A percentile compares a stretch with the other conserved stretches of the same genome.
These are phyloP conservation scores for Hypoxylon trugodes DNA, from an alignment of 495 filamentous ascomycete genomes.

Conservation along the genomic window DNA sequence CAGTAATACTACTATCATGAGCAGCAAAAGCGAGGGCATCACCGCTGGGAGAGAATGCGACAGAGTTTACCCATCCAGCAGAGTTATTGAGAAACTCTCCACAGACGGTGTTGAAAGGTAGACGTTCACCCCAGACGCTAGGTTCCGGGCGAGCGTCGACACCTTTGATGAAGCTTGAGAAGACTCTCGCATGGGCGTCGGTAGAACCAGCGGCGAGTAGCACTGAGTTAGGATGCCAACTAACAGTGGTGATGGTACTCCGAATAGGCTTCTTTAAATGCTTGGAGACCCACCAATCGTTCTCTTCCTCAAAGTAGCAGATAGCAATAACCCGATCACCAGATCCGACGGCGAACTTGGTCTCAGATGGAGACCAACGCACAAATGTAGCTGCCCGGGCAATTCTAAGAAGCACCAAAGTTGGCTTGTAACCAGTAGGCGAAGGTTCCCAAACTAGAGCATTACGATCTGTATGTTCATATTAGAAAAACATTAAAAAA, in stretches of 20 bases:
- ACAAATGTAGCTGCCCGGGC: slow-evolving; percentile 97
- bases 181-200: slow-evolving; percentile 96
- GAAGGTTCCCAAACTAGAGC: slow-evolving; percentile 97
- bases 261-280: slow-evolving; percentile 98
- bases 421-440: slow-evolving; percentile 91
- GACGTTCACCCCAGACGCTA: slow-evolving; percentile 89
- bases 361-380: slow-evolving; percentile 95
- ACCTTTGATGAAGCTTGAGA: slow-evolving; percentile 95
- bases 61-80: slow-evolving; percentile 93
- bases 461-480: slow-evolving; percentile 78
- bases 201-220: slow-evolving; percentile 93
- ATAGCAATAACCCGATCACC: slow-evolving; percentile 95
- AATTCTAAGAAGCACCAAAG: slow-evolving; percentile 94
- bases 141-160: slow-evolving; percentile 87
- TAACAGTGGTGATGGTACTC: slow-evolving; percentile 90
- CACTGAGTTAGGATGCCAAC: slow-evolving; percentile 97
- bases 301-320: slow-evolving; percentile 98
- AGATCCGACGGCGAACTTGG: slow-evolving; percentile 96
- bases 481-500: slow-evolving; percentile 1
- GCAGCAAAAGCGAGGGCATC: slow-evolving; percentile 89
- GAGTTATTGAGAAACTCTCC: slow-evolving; percentile 95
- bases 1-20: slow-evolving; percentile 94
- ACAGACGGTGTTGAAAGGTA: slow-evolving; percentile 98
- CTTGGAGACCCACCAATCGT: slow-evolving; percentile 99
- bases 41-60: slow-evolving; percentile 89